Conservation (phyloP, 2,329 filamentous ascomycete species). For the Aspergillus neoniger region DNA sequence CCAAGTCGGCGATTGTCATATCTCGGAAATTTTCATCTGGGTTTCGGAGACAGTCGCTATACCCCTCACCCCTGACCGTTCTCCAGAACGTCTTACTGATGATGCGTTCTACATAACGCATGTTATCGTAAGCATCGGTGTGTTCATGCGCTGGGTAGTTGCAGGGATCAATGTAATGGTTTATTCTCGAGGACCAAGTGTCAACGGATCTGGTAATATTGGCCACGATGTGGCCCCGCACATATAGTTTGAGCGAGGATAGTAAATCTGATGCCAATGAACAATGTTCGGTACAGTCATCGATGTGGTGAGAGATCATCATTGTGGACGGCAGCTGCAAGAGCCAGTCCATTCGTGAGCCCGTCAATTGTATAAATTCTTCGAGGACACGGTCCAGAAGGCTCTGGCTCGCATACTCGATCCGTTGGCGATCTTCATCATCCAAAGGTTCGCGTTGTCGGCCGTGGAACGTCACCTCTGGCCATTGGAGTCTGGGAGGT, state of each 20-base stretch:
- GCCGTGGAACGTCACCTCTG: conserved; percentile 44
- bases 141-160: conserved; percentile 11
- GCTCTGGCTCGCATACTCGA: conserved; percentile 60
- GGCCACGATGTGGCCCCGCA: conserved; percentile 34
- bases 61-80: neutral
- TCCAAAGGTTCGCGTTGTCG: conserved; percentile 52
- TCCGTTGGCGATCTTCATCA: conserved; percentile 58
- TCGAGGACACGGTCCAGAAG: conserved; percentile 53
- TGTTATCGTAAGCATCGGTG: conserved; percentile 2
- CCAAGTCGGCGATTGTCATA: conserved; percentile 15
- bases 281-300: conserved; percentile 15
- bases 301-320: conserved; percentile 29
- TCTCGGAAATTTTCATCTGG: neutral
- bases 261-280: conserved; percentile 25
- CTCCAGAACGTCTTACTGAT: conserved; percentile 21
- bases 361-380: conserved; percentile 36
- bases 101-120: conserved; percentile 17
- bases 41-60: neutral
- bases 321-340: conserved; percentile 27
- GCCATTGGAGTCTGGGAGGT: conserved; percentile 4
- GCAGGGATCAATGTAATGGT: neutral
- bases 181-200: conserved; percentile 4
- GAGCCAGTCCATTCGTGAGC: conserved; percentile 44
- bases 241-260: conserved; percentile 31
- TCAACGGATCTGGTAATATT: conserved; percentile 5